Evolutionary conservation across 169 alveolate genomes (phyloP), one percentile per base, ranked within the genome.

Genomic region (Cyclospora cayetanensis): DNA sequence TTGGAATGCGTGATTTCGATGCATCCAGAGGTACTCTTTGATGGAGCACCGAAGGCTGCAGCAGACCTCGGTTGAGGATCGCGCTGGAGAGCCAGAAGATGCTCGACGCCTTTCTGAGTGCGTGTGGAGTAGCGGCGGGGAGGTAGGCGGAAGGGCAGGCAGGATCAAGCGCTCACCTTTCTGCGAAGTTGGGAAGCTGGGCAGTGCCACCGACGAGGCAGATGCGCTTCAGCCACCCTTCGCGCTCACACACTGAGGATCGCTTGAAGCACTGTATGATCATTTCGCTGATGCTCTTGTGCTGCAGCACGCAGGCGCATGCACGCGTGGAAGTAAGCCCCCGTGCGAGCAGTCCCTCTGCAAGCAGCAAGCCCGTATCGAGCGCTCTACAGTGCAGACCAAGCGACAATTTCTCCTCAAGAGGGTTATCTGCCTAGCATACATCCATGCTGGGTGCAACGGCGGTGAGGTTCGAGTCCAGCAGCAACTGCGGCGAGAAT

Each of bases 181-280:
- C 42, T 7, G 80, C 84, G 34, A 84, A 84, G 37, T 84, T 35
- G 39, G 84, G 82, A 20, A 84, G 80, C 50, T 66, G 74, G 43
- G 91, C 66, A 7, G 72, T 84, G 43, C 91, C 91, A 0, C 91
- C 91, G 37, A 84, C 91, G 31, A 84, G 83, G 39, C 91, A 84
- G n/a, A 84, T 60, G 42, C 80, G 72, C 39, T 31, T 34, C 4
- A 84, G 83, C 91, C 91, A 84, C 0, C 66, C 46, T 4, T 68
- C 91, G 11, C 91, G 29, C 65, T 84, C 91, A 27, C 91, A 84
- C 46, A 84, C 91, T 5, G 91, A 60, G 9, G 79, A 68, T 1
- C 80, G 22, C 11, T 72, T 25, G 39, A 84, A 84, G 25, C 83
- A 68, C 27, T 65, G 70, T 42, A 84, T 50, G 25, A 84, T 35